These are phyloP conservation scores for Suhomyces kilbournensis DNA, from an alignment of 805 yeast genomes.

Conservation along the genomic window DNA sequence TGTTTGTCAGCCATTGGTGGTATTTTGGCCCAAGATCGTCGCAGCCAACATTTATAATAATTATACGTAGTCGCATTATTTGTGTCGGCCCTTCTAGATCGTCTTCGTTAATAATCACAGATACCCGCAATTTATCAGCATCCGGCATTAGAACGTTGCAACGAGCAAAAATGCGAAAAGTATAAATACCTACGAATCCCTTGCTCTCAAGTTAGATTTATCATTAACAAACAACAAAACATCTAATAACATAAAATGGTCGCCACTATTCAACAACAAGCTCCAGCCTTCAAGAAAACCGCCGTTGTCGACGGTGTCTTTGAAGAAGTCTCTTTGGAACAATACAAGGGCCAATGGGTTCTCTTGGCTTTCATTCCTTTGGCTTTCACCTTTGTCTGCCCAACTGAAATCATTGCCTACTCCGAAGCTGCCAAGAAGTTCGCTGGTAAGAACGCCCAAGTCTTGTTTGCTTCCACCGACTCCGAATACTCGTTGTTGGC, in stretches of 20 bases:
- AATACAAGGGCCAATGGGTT: slow-evolving; percentile 98
- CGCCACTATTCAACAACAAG: slow-evolving; percentile 89
- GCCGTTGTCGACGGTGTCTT: slow-evolving; percentile 96
- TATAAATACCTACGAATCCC: slow-evolving; percentile 3
- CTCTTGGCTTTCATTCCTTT: slow-evolving; percentile 94
- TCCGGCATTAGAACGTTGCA: not conserved
- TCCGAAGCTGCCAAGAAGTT: slow-evolving; percentile 92
- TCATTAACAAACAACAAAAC: not conserved
- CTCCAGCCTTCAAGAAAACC: slow-evolving; percentile 93
- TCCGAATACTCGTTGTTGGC: slow-evolving; percentile 96
- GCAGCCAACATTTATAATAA: slow-evolving; percentile 8
- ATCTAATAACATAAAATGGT: slow-evolving; percentile 54
- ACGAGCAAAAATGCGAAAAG: not conserved
- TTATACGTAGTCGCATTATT: not conserved
- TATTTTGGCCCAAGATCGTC: too few species aligned
- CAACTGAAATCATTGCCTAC: slow-evolving; percentile 98
- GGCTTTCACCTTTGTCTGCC: slow-evolving; percentile 99
- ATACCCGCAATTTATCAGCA: slow-evolving; percentile 6
- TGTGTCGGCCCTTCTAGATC: not conserved
- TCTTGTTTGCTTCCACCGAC: slow-evolving; percentile 96
- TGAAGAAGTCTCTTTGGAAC: slow-evolving; percentile 91
- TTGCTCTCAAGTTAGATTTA: not conserved
- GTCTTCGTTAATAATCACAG: slow-evolving; percentile 7
- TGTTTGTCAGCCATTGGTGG: not conserved
- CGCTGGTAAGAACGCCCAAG: slow-evolving; percentile 79